phyloP scores from a whole-genome alignment of 2,329 filamentous ascomycete genomes.

The Gremmenia infestans region DNA sequence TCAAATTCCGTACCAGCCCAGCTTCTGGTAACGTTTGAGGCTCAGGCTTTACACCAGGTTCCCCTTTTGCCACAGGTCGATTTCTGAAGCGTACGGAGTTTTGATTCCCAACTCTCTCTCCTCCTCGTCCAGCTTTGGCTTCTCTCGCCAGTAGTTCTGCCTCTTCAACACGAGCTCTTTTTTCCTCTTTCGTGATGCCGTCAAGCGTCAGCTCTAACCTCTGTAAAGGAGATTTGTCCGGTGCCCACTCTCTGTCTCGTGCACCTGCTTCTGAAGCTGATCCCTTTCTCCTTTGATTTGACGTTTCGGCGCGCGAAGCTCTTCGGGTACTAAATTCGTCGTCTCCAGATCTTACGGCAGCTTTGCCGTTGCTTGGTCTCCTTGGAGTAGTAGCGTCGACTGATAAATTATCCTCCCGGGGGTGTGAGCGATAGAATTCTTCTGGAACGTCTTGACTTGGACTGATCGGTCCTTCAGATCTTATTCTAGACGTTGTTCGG shows the following conservation, averaged over 20 bases:
- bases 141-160: conserved; percentile 72
- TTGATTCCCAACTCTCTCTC: conserved; percentile 21
- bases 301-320: conserved; percentile 15
- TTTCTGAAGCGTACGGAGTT: conserved; percentile 31
- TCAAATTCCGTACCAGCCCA: conserved; percentile 31
- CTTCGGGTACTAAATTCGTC: conserved; percentile 13
- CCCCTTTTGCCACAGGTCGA: conserved; percentile 24
- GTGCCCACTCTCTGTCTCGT: conserved; percentile 58
- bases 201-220: conserved; percentile 86
- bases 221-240: conserved; percentile 85
- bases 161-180: conserved; percentile 76
- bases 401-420: conserved; percentile 7
- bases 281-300: conserved; percentile 32
- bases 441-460: conserved; percentile 15
- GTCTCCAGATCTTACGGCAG: conserved; percentile 8
- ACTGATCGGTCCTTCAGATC: conserved; percentile 25
- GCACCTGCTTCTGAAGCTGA: conserved; percentile 30
- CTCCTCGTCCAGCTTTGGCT: conserved; percentile 26
- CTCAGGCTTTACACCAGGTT: conserved; percentile 18
- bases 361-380: conserved; percentile 21
- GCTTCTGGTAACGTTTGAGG: conserved; percentile 24
- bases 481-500: conserved; percentile 27
- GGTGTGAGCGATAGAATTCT: conserved; percentile 20
- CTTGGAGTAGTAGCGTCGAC: conserved; percentile 2
- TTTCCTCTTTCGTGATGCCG: conserved; percentile 94